phyloP scores from a whole-genome alignment of 129 eudicot genomes.

The Saposhnikovia divaricata region DNA sequence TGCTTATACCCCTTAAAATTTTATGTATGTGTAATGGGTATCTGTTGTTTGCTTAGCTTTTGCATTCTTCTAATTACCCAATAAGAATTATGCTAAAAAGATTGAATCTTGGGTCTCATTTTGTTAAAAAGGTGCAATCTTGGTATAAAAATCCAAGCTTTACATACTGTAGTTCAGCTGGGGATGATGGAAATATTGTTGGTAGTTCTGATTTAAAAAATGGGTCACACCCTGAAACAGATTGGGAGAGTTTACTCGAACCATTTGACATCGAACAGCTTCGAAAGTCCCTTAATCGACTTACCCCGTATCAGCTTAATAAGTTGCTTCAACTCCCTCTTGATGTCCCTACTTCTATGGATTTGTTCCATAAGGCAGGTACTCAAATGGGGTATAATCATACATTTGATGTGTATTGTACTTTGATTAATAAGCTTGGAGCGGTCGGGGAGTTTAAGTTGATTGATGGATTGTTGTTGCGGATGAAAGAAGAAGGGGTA shows the following conservation, averaged over 20 bases:
- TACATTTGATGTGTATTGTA: slow-evolving; percentile 74
- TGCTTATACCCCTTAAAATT: background rate
- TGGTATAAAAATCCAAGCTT: slow-evolving; percentile 13
- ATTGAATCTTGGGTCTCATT: slow-evolving; percentile 16
- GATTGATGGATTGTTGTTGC: slow-evolving; percentile 59
- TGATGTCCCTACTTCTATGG: slow-evolving; percentile 67
- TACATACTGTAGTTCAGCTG: slow-evolving; percentile 23
- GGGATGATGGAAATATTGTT: slow-evolving; percentile 4
- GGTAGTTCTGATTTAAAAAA: background rate
- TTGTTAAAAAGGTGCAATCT: slow-evolving; percentile 24
- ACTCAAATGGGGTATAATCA: slow-evolving; percentile 70
- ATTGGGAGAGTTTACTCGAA: slow-evolving; percentile 74
- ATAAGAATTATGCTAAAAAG: slow-evolving; percentile 55
- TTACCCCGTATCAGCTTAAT: slow-evolving; percentile 65
- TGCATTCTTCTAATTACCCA: slow-evolving; percentile 4
- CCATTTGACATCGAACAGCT: slow-evolving; percentile 81
- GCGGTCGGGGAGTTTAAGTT: slow-evolving; percentile 48
- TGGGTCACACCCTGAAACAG: slow-evolving; percentile 42
- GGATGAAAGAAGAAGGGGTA: slow-evolving; percentile 75
- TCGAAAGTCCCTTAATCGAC: slow-evolving; percentile 39
- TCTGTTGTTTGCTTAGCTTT: background rate
- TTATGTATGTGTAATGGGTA: background rate
- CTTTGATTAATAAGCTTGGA: slow-evolving; percentile 65
- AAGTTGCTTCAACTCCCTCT: slow-evolving; percentile 68
- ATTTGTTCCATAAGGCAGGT: slow-evolving; percentile 65